Percentiles rank a stretch among this genome's conserved stretches.
Evolutionary conservation across 768 basidiomycete species (phyloP).

Genomic region (Auriculariales sp.): DNA sequence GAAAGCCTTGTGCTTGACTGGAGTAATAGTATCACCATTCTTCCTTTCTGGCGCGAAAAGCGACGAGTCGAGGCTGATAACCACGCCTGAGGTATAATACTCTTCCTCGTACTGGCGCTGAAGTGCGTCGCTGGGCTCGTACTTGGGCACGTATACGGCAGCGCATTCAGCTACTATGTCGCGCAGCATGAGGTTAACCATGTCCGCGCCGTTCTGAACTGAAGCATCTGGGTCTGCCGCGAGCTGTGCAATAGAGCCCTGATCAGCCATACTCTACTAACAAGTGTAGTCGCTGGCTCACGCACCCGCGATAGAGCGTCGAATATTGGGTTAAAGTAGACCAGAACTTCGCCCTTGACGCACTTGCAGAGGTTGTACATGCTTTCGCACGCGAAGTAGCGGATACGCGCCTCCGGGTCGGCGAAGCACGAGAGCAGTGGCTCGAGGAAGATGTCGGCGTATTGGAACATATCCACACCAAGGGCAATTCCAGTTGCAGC

Average conservation of each 20-base stretch:
- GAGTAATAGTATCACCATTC: too few relatives aligned
- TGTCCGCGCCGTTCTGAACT: slow-evolving; percentile 95
- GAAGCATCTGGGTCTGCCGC: slow-evolving; percentile 90
- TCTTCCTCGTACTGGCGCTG: slow-evolving; percentile 31
- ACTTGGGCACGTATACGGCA: slow-evolving; percentile 82
- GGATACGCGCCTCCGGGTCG: slow-evolving; percentile 86
- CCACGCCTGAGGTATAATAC: slow-evolving; percentile 40
- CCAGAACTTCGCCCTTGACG: slow-evolving; percentile 88
- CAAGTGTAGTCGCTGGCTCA: neutral
- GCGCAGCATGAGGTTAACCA: slow-evolving; percentile 91
- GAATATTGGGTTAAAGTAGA: slow-evolving; percentile 97
- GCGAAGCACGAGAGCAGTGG: slow-evolving; percentile 83
- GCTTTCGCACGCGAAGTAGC: slow-evolving; percentile 96
- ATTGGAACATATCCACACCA: slow-evolving; percentile 82
- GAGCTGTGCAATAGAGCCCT: slow-evolving; percentile 39
- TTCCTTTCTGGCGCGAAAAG: neutral
- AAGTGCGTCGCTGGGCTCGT: slow-evolving; percentile 62
- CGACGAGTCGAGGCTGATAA: slow-evolving; percentile 13
- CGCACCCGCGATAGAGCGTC: slow-evolving; percentile 91
- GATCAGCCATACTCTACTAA: slow-evolving; percentile 5
- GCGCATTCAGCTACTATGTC: slow-evolving; percentile 97
- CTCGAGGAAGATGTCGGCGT: slow-evolving; percentile 86
- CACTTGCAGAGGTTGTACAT: slow-evolving; percentile 97
- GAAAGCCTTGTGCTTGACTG: slow-evolving; percentile 61
- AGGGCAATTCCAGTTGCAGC: slow-evolving; percentile 96